Percentiles rank a stretch among this genome's conserved stretches.
Conservation (phyloP, 345 rosid genomes). For the Citrus trifoliata region DNA sequence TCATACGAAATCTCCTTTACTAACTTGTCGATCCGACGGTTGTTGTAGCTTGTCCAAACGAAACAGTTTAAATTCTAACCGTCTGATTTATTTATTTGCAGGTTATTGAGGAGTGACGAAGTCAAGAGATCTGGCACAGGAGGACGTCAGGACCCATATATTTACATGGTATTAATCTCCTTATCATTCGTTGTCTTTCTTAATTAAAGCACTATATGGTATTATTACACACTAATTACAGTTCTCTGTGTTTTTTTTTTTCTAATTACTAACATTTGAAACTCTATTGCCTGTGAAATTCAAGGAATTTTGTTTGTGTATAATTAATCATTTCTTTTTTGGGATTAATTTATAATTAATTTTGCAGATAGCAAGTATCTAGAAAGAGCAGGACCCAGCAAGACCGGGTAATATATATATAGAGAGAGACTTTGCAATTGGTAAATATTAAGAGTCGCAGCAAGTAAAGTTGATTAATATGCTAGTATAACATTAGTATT, state of each 20-base stretch:
- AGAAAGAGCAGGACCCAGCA: too few relatives aligned
- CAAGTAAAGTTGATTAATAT: neutral
- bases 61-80: neutral
- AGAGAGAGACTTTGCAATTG: neutral
- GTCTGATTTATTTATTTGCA: constrained; percentile 16
- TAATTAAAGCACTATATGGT: too few relatives aligned
- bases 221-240: too few relatives aligned
- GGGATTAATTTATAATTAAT: too few relatives aligned
- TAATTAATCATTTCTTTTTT: too few relatives aligned
- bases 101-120: constrained; percentile 60
- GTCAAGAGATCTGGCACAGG: constrained; percentile 79
- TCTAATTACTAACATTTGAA: too few relatives aligned
- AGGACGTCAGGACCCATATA: constrained; percentile 73
- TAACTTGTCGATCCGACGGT: neutral
- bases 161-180: constrained; percentile 60
- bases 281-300: too few relatives aligned
- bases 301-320: too few relatives aligned
- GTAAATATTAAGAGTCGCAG: neutral
- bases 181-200: neutral
- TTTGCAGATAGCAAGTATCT: too few relatives aligned
- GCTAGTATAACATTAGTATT: neutral
- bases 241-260: too few relatives aligned
- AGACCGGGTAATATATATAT: too few relatives aligned
- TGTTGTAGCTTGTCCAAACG: neutral
- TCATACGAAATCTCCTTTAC: neutral